Evolutionary conservation across 805 yeast species (phyloP).

Genomic region (Lipomyces starkeyi): DNA sequence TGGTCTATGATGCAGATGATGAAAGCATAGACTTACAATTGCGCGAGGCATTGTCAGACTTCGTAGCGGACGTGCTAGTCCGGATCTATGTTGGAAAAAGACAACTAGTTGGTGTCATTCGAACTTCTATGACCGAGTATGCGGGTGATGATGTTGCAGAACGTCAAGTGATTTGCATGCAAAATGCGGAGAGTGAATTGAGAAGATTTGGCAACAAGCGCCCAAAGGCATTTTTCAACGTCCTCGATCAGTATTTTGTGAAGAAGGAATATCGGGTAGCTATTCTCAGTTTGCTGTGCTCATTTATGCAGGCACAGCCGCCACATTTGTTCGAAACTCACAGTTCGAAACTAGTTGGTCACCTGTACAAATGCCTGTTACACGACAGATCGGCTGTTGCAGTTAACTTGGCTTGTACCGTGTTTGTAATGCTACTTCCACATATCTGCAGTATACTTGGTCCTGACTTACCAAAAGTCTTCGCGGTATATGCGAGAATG

Average conservation of each 20-base stretch:
- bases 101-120: not conserved
- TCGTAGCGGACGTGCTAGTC: slow-evolving; percentile 41
- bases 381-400: slow-evolving; percentile 53
- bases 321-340: slow-evolving; percentile 46
- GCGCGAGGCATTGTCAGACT: slow-evolving; percentile 38
- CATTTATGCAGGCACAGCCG: slow-evolving; percentile 47
- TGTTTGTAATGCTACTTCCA: slow-evolving; percentile 54
- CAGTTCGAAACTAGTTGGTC: slow-evolving; percentile 49
- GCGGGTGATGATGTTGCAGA: slow-evolving; percentile 47
- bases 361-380: slow-evolving; percentile 49
- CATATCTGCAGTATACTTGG: slow-evolving; percentile 50
- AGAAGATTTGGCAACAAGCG: slow-evolving; percentile 52
- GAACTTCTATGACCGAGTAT: not conserved
- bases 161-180: slow-evolving; percentile 55
- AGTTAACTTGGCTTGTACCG: slow-evolving; percentile 49
- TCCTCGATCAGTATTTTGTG: slow-evolving; percentile 49
- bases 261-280: slow-evolving; percentile 49
- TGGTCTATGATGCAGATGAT: slow-evolving; percentile 40
- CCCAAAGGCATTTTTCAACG: slow-evolving; percentile 48
- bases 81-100: slow-evolving; percentile 33
- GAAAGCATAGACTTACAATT: slow-evolving; percentile 19
- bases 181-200: slow-evolving; percentile 53
- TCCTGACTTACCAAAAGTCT: slow-evolving; percentile 50
- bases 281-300: slow-evolving; percentile 41
- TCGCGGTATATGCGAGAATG: slow-evolving; percentile 54